Conservation (phyloP, 2,329 filamentous ascomycete genomes). For the Microcera coccophila region DNA sequence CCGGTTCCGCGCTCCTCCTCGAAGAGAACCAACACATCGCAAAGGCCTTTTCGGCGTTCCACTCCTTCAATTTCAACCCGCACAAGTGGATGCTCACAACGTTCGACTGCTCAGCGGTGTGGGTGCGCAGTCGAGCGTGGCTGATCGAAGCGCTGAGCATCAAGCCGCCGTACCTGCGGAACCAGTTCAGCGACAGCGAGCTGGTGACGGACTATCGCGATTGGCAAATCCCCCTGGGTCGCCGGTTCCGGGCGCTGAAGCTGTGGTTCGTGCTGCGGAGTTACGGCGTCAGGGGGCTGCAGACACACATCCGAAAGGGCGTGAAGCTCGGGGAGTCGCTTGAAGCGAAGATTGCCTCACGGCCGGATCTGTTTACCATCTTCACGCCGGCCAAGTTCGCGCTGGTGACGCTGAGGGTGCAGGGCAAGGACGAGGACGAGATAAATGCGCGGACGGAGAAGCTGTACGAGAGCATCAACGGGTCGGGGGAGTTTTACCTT, state of each 20-base stretch:
- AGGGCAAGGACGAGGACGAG: conserved; percentile 43
- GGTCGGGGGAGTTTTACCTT: conserved; percentile 72
- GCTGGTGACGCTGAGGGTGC: conserved; percentile 69
- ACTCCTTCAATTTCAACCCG: conserved; percentile 93
- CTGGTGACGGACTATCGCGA: conserved; percentile 93
- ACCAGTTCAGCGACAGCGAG: conserved; percentile 73
- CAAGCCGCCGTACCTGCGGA: conserved; percentile 75
- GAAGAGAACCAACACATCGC: conserved; percentile 74
- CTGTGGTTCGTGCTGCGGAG: conserved; percentile 90
- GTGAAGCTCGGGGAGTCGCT: conserved; percentile 69
- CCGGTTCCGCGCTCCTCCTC: conserved; percentile 76
- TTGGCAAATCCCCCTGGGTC: conserved; percentile 92
- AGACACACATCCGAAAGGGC: conserved; percentile 66
- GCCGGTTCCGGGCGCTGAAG: conserved; percentile 84
- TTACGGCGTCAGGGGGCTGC: conserved; percentile 75
- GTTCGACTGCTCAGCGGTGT: conserved; percentile 82
- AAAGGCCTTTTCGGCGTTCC: conserved; percentile 60
- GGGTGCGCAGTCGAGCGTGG: conserved; percentile 68
- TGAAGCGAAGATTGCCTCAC: conserved; percentile 51
- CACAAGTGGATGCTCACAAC: conserved; percentile 97
- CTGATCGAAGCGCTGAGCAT: conserved; percentile 78
- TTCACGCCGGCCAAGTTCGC: conserved; percentile 72
- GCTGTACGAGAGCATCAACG: conserved; percentile 72
- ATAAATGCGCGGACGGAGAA: conserved; percentile 67
- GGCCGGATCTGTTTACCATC: conserved; percentile 70